phyloP scores from a whole-genome alignment of 108 stramenopile species.

The Cyclotella kingstonii region DNA sequence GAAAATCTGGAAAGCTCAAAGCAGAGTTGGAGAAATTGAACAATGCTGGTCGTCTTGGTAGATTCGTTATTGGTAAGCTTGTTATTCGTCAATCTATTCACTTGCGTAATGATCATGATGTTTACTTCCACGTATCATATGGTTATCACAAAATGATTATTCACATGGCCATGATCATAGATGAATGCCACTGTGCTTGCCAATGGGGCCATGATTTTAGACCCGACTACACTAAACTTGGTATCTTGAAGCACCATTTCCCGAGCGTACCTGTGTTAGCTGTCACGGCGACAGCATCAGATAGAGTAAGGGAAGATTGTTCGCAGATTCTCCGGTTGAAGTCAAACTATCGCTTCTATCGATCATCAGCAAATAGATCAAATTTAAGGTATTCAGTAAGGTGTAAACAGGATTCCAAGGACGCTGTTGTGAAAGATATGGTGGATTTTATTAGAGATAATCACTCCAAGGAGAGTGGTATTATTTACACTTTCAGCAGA shows the following conservation, averaged over 20 bases:
- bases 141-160: background rate
- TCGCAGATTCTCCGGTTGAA: slow-evolving; percentile 66
- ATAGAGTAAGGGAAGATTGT: slow-evolving; percentile 88
- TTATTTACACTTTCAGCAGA: slow-evolving; percentile 86
- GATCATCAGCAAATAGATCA: slow-evolving; percentile 82
- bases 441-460: slow-evolving; percentile 62
- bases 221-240: slow-evolving; percentile 89
- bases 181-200: slow-evolving; percentile 52
- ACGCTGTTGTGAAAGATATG: slow-evolving; percentile 68
- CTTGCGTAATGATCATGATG: background rate
- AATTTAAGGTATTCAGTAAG: slow-evolving; percentile 86
- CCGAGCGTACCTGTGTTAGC: slow-evolving; percentile 70
- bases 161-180: background rate
- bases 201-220: slow-evolving; percentile 87
- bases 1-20: slow-evolving; percentile 48
- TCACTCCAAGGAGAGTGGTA: slow-evolving; percentile 70
- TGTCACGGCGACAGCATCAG: slow-evolving; percentile 86
- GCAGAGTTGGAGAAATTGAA: slow-evolving; percentile 68
- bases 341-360: slow-evolving; percentile 67
- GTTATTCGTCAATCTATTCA: background rate
- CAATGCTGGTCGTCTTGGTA: slow-evolving; percentile 62
- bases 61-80: slow-evolving; percentile 93
- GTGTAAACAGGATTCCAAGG: slow-evolving; percentile 60
- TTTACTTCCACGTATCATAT: background rate
- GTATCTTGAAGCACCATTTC: slow-evolving; percentile 81